Evolutionary conservation across 2,329 filamentous ascomycete genomes (phyloP), one percentile per base, ranked within the genome.

Genomic region (Leptosphaerulina australis): DNA sequence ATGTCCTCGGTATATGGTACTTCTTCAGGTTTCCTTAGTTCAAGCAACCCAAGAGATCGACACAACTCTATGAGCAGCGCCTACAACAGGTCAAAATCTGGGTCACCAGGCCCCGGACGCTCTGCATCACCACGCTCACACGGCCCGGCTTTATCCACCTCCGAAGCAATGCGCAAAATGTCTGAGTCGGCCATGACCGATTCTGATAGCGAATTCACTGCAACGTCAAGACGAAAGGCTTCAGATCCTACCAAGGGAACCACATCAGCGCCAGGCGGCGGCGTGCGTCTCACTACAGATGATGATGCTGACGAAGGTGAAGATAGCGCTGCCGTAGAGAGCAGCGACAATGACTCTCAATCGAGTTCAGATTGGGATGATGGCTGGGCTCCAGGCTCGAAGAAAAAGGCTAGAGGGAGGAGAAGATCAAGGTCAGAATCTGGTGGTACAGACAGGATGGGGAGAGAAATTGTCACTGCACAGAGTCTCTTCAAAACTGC

Each of bases 401-500:
- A 71, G 40, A 65, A 72, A 45, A 70, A 72, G 45, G 52, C 69
- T 40, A 65, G 76, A 50, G 74, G 76, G 56, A 57, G 73, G 53
- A 66, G 69, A 58, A 70, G 71, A 34, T 73, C 67, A 34, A 65
- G 72, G 52, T 63, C 63, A 22, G 62, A 65, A 12, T 66, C 62
- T 43, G 66, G 60, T 17, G 56, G 66, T 56, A 74, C 72, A 60
- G 67, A 64, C 49, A 68, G 70, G 59, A 60, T 67, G 59, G 67
- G 66, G 6, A 48, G 53, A 44, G 75, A 62, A 56, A 72, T 57
- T 66, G 72, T 55, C 50, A 78, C 77, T 60, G 77, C 81, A 0
- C 76, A 79, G 66, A 90, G 86, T 63, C 71, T 91, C 47, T 75
- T 92, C 44, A 88, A 87, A 29, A 88, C 88, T 5, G 86, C 87